phyloP scores from a whole-genome alignment of 768 basidiomycete genomes.

The Boletus bicolor region DNA sequence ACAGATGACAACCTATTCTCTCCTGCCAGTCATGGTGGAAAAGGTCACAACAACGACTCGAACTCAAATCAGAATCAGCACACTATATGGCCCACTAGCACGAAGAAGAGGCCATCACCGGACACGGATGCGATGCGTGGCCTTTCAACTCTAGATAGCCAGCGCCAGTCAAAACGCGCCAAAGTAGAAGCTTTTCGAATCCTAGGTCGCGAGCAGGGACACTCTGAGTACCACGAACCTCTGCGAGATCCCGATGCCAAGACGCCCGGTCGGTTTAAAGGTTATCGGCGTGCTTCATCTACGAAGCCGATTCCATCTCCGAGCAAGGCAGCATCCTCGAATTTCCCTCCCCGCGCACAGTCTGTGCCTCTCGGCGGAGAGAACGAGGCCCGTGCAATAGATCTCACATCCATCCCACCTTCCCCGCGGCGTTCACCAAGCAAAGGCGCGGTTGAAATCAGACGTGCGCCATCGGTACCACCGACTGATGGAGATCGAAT shows the following conservation, averaged over 20 bases:
- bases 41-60: background rate
- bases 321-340: slow-evolving; percentile 2
- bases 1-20: slow-evolving; percentile 41
- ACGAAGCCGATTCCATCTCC: slow-evolving; percentile 20
- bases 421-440: slow-evolving; percentile 29
- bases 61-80: background rate
- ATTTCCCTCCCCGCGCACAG: slow-evolving; percentile 24
- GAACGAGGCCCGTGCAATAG: slow-evolving; percentile 13
- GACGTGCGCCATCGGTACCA: slow-evolving; percentile 25
- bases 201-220: slow-evolving; percentile 10
- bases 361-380: slow-evolving; percentile 29
- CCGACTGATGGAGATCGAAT: slow-evolving; percentile 20
- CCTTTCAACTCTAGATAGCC: slow-evolving; percentile 10
- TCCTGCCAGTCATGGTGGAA: background rate
- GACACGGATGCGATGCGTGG: slow-evolving; percentile 17
- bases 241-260: slow-evolving; percentile 18
- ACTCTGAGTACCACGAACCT: slow-evolving; percentile 18
- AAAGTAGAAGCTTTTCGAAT: slow-evolving; percentile 22
- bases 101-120: slow-evolving; percentile 33
- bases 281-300: slow-evolving; percentile 22
- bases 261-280: background rate
- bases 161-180: slow-evolving; percentile 25
- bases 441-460: slow-evolving; percentile 20
- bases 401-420: slow-evolving; percentile 21
- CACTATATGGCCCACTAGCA: slow-evolving; percentile 1